phyloP scores from a whole-genome alignment of 2,329 filamentous ascomycete genomes.

The Cladosporium sp. region DNA sequence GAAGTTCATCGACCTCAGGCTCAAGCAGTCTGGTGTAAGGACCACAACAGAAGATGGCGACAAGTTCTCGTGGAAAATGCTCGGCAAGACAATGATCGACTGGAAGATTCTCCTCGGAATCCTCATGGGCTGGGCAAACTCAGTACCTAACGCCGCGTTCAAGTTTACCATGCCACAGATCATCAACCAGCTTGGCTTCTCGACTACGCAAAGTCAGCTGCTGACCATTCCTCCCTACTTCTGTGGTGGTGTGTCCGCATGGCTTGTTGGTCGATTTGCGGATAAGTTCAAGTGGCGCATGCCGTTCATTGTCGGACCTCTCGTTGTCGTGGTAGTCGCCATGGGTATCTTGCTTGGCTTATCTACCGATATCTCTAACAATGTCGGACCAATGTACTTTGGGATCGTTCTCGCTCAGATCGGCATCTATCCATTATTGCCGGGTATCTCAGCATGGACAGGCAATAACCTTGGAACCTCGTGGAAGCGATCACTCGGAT shows the following conservation, averaged over 20 bases:
- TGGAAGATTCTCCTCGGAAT: not conserved
- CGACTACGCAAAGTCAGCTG: slow-evolving; percentile 19
- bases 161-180: slow-evolving; percentile 48
- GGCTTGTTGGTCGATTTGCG: slow-evolving; percentile 25
- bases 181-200: slow-evolving; percentile 27
- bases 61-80: slow-evolving; percentile 39
- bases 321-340: slow-evolving; percentile 15
- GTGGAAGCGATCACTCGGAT: slow-evolving; percentile 33
- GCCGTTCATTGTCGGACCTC: slow-evolving; percentile 26
- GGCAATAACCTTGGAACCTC: slow-evolving; percentile 31
- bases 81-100: slow-evolving; percentile 23
- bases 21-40: slow-evolving; percentile 49
- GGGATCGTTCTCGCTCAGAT: slow-evolving; percentile 27
- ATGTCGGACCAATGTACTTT: slow-evolving; percentile 21
- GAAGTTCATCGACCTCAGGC: slow-evolving; percentile 64
- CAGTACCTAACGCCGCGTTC: slow-evolving; percentile 31
- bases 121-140: slow-evolving; percentile 21
- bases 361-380: not conserved
- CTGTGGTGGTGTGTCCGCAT: slow-evolving; percentile 28
- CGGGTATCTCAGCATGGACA: slow-evolving; percentile 27
- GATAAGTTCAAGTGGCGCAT: slow-evolving; percentile 30
- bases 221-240: slow-evolving; percentile 28
- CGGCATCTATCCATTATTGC: slow-evolving; percentile 29
- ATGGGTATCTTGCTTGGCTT: slow-evolving; percentile 26
- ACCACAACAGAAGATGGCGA: not conserved